Percentiles rank a stretch among this genome's conserved stretches.
phyloP scores from a whole-genome alignment of 225 moss, liverwort and hornwort genomes.

The Thuidium tamariscinum region DNA sequence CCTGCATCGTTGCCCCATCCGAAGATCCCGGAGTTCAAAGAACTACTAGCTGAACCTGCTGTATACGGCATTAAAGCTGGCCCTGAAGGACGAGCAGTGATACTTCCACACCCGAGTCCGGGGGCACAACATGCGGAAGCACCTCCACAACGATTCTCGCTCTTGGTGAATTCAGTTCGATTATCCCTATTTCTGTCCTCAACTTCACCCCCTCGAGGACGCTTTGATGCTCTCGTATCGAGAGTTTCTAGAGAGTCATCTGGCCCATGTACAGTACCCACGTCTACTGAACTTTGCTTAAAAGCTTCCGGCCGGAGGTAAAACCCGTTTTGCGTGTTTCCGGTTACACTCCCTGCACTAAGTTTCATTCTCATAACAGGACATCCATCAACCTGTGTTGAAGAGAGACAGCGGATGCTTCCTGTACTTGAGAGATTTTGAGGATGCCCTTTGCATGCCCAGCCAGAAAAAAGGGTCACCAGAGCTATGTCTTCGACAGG shows the following conservation, averaged over 20 bases:
- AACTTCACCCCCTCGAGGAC: slow-evolving; percentile 36
- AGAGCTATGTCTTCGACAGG: slow-evolving; percentile 90
- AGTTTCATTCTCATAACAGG: slow-evolving; percentile 56
- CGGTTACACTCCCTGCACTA: slow-evolving; percentile 2
- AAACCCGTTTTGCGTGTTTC: not conserved
- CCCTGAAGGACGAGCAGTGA: slow-evolving; percentile 43
- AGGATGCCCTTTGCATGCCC: slow-evolving; percentile 95
- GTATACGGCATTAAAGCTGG: slow-evolving; percentile 34
- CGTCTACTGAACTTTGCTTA: slow-evolving; percentile 29
- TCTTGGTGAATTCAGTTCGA: slow-evolving; percentile 7
- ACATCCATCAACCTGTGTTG: slow-evolving; percentile 57
- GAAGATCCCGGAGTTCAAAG: slow-evolving; percentile 78
- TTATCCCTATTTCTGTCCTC: slow-evolving; percentile 14
- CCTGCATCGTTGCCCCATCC: slow-evolving; percentile 72
- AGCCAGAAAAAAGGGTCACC: slow-evolving; percentile 91
- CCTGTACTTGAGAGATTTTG: slow-evolving; percentile 50
- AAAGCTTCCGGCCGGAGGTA: slow-evolving; percentile 15
- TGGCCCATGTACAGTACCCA: slow-evolving; percentile 46
- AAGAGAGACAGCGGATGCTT: slow-evolving; percentile 66
- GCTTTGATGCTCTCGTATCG: slow-evolving; percentile 64
- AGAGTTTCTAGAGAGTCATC: slow-evolving; percentile 33
- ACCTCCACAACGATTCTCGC: slow-evolving; percentile 30
- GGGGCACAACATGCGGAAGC: slow-evolving; percentile 68
- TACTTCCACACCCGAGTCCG: slow-evolving; percentile 71
- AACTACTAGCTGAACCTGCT: slow-evolving; percentile 43